phyloP scores from a whole-genome alignment of 2,329 filamentous ascomycete species.

The Graphiopsis chlorocephala region DNA sequence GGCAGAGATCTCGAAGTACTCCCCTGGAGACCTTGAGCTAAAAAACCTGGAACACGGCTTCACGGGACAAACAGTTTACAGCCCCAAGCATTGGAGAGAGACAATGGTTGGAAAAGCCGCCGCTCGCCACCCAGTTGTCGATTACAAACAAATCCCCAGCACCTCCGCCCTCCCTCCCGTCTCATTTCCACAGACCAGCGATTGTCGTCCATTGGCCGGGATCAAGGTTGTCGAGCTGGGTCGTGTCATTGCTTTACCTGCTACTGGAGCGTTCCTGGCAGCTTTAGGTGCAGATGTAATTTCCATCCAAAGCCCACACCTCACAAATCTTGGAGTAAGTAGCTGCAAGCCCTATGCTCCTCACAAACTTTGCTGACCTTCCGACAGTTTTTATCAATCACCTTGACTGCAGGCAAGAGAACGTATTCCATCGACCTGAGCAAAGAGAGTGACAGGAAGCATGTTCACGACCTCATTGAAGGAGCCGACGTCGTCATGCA shows the following conservation, averaged over 20 bases:
- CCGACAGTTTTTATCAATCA: constrained; percentile 38
- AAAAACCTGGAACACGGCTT: constrained; percentile 40
- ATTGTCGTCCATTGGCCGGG: constrained; percentile 22
- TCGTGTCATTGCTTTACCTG: constrained; percentile 15
- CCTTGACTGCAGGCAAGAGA: constrained; percentile 54
- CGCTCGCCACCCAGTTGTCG: constrained; percentile 43
- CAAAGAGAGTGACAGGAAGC: constrained; percentile 37
- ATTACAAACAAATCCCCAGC: constrained; percentile 18
- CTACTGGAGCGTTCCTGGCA: constrained; percentile 8
- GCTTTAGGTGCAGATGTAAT: constrained; percentile 17
- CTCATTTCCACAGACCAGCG: constrained; percentile 16
- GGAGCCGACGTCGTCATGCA: constrained; percentile 53
- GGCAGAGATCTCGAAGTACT: constrained; percentile 34
- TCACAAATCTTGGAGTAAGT: constrained; percentile 28
- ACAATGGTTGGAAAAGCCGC: constrained; percentile 46
- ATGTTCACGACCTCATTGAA: constrained; percentile 41
- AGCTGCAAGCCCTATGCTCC: neutral
- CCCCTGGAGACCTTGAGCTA: constrained; percentile 43
- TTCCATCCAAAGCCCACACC: neutral
- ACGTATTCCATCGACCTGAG: constrained; percentile 46
- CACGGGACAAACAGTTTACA: constrained; percentile 40
- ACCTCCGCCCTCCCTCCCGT: constrained; percentile 16
- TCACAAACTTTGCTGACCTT: neutral
- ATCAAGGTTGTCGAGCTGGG: constrained; percentile 15
- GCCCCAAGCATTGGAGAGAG: constrained; percentile 43